phyloP scores from a whole-genome alignment of 2,329 filamentous ascomycete species.

The Colletotrichum cuscutae region DNA sequence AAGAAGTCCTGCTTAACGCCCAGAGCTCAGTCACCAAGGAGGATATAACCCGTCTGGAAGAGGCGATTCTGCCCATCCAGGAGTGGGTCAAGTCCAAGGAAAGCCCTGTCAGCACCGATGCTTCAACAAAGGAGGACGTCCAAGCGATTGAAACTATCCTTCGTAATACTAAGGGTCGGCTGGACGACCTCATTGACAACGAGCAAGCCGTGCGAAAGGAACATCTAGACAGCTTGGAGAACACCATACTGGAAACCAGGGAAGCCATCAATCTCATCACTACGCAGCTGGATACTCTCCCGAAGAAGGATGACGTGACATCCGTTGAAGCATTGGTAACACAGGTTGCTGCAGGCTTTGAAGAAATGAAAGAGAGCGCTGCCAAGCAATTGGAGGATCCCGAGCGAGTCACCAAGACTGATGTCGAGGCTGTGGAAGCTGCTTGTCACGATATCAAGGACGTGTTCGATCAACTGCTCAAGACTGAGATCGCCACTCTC shows the following conservation, averaged over 20 bases:
- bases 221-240: conserved; percentile 73
- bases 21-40: conserved; percentile 62
- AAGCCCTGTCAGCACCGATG: conserved; percentile 48
- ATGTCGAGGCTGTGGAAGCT: conserved; percentile 83
- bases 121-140: conserved; percentile 83
- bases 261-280: conserved; percentile 76
- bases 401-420: conserved; percentile 80
- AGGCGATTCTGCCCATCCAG: conserved; percentile 55
- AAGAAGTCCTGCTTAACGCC: conserved; percentile 53
- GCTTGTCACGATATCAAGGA: conserved; percentile 88
- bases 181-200: conserved; percentile 82
- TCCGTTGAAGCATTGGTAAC: conserved; percentile 82
- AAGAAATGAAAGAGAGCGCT: conserved; percentile 75
- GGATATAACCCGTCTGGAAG: conserved; percentile 62
- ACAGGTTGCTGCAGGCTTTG: conserved; percentile 79
- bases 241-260: conserved; percentile 76
- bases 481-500: conserved; percentile 76
- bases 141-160: conserved; percentile 91
- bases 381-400: conserved; percentile 64
- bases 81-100: conserved; percentile 56
- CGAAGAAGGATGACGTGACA: conserved; percentile 82
- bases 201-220: conserved; percentile 77
- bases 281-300: conserved; percentile 74
- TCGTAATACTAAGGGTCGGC: conserved; percentile 85
- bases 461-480: conserved; percentile 77